A percentile compares a stretch with the other conserved stretches of the same genome.
These are phyloP conservation scores for Fusarium brachygibbosum DNA, from an alignment of 2,329 filamentous ascomycete genomes.

Conservation along the genomic window DNA sequence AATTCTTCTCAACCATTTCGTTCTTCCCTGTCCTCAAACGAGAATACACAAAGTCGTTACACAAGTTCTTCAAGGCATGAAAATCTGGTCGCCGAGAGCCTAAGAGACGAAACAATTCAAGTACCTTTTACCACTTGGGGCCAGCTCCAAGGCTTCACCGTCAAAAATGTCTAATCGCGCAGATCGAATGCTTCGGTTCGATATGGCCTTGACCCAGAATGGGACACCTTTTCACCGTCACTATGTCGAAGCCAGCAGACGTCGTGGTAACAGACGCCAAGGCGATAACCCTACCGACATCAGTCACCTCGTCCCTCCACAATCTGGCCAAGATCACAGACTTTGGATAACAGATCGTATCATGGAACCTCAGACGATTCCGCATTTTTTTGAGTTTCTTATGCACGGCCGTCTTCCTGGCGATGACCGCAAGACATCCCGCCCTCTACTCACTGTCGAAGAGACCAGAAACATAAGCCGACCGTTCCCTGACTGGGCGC, in stretches of 20 bases:
- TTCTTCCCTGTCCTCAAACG: no score
- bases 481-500: conserved; percentile 45
- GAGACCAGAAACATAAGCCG: conserved; percentile 22
- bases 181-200: not conserved
- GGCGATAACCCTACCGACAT: conserved; percentile 9
- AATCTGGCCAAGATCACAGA: not conserved
- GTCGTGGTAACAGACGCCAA: conserved; percentile 16
- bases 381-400: conserved; percentile 41
- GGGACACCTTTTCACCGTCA: not conserved
- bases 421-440: conserved; percentile 10
- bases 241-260: not conserved
- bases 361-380: conserved; percentile 43
- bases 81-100: not conserved
- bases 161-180: conserved; percentile 1
- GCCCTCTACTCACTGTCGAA: conserved; percentile 11
- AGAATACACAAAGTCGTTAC: no score
- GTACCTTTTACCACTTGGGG: no score
- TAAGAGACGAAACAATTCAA: accelerated
- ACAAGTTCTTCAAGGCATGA: no score
- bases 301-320: not conserved
- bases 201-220: conserved; percentile 26
- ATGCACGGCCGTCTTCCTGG: conserved; percentile 23
- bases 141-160: not conserved
- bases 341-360: conserved; percentile 45
- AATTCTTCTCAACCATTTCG: not conserved